Conservation (phyloP, 169 alveolate species). For the Eimeria falciformis region DNA sequence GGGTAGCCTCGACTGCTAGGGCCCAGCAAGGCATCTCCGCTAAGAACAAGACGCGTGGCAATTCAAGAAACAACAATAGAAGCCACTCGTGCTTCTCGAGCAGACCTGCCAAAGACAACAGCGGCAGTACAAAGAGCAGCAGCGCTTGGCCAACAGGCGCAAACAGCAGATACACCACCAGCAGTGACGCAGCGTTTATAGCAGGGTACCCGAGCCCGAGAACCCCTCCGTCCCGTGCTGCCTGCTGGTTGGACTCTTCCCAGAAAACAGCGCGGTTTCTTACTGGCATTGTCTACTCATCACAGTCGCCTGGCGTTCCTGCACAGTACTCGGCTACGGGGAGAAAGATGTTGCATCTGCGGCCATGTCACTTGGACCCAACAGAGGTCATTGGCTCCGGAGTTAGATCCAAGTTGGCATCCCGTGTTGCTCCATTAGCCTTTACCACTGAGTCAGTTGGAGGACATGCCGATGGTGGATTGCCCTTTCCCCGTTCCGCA, state of each 20-base stretch:
- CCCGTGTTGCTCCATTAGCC: constrained; percentile 9
- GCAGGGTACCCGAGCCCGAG: background rate
- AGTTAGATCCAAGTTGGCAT: background rate
- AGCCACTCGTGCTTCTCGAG: background rate
- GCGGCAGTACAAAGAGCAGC: background rate
- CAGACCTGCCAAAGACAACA: background rate
- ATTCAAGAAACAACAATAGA: background rate
- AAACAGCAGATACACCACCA: background rate
- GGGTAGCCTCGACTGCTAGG: constrained; percentile 20
- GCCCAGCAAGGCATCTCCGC: background rate
- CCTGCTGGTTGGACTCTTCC: background rate
- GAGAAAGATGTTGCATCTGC: background rate
- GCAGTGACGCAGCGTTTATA: background rate
- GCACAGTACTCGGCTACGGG: background rate
- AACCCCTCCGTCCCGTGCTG: too few relatives aligned
- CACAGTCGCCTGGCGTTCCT: background rate
- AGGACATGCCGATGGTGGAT: background rate
- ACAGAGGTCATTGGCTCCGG: background rate
- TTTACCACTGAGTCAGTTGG: background rate
- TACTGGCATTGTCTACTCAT: background rate
- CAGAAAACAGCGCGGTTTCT: background rate
- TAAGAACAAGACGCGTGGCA: background rate
- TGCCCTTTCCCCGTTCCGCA: constrained; percentile 42
- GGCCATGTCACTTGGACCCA: background rate
- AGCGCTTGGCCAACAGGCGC: background rate